A percentile compares a stretch with the other conserved stretches of the same genome.
phyloP scores from a whole-genome alignment of 805 yeast species.

The Cyberlindnera galapagoensis region DNA sequence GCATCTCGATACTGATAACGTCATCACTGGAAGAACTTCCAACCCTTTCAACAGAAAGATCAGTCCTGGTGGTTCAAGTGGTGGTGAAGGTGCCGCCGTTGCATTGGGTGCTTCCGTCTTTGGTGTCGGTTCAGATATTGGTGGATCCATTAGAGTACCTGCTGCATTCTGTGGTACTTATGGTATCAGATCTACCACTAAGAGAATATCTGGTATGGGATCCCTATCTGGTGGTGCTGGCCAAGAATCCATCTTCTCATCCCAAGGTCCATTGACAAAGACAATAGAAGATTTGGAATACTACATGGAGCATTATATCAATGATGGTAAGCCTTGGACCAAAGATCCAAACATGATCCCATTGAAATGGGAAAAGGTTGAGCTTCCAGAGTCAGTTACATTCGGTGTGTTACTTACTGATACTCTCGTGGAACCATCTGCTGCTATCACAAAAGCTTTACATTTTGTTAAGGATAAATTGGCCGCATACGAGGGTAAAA shows the following conservation, averaged over 20 bases:
- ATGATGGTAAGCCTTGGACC: conserved; percentile 59
- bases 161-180: conserved; percentile 57
- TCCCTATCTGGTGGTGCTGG: conserved; percentile 25
- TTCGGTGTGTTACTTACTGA: conserved; percentile 59
- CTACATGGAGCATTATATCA: conserved; percentile 51
- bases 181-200: conserved; percentile 57
- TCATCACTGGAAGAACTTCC: conserved; percentile 51
- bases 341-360: conserved; percentile 33
- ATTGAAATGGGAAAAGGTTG: conserved; percentile 33
- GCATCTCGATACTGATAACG: conserved; percentile 61
- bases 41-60: conserved; percentile 53
- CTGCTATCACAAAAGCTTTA: conserved; percentile 54
- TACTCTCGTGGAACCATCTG: conserved; percentile 60
- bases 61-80: conserved; percentile 65
- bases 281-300: conserved; percentile 59
- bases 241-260: conserved; percentile 56
- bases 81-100: conserved; percentile 65
- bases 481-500: conserved; percentile 30
- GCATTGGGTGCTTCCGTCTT: conserved; percentile 51
- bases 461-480: conserved; percentile 47
- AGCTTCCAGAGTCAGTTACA: conserved; percentile 37
- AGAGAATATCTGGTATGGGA: conserved; percentile 32
- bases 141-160: conserved; percentile 65
- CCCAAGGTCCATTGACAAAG: conserved; percentile 65
- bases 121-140: conserved; percentile 67